Evolutionary conservation across 768 basidiomycete genomes (phyloP).

Genomic region (Trametes elegans): DNA sequence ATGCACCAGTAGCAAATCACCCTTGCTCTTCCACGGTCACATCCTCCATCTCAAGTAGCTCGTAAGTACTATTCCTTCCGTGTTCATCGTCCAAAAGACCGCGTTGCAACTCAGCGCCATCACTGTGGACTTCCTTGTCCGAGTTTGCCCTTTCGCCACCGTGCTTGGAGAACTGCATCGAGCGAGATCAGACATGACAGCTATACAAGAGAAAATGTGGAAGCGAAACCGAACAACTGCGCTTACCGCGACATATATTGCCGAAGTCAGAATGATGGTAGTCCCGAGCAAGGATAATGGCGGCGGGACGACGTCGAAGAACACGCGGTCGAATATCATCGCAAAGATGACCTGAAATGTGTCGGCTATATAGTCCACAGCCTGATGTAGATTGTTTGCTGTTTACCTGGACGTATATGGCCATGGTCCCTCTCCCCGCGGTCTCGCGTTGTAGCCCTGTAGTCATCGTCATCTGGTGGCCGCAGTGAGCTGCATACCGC

Average conservation of each 20-base stretch:
- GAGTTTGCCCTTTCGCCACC: neutral
- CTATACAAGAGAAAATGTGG: too few relatives aligned
- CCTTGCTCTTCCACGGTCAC: too few relatives aligned
- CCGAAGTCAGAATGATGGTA: conserved; percentile 58
- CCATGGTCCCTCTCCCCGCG: conserved; percentile 60
- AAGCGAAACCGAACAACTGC: too few relatives aligned
- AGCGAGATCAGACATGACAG: too few relatives aligned
- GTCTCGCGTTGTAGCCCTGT: conserved; percentile 65
- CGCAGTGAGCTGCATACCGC: too few relatives aligned
- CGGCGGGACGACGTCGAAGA: conserved; percentile 61
- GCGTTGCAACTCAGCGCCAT: too few relatives aligned
- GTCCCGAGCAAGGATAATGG: conserved; percentile 61
- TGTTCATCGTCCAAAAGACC: too few relatives aligned
- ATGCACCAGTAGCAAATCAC: too few relatives aligned
- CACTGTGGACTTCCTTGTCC: neutral
- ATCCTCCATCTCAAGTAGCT: too few relatives aligned
- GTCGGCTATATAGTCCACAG: neutral
- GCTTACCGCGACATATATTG: conserved; percentile 66
- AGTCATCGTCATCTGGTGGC: conserved; percentile 55
- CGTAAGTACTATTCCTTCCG: too few relatives aligned
- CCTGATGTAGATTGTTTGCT: neutral
- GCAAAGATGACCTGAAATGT: conserved; percentile 58
- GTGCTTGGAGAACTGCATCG: too few relatives aligned
- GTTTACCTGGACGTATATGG: conserved; percentile 51
- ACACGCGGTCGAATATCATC: conserved; percentile 56